These are phyloP conservation scores for Magnaporthales sp. DNA, from an alignment of 2,329 filamentous ascomycete species.

Conservation along the genomic window DNA sequence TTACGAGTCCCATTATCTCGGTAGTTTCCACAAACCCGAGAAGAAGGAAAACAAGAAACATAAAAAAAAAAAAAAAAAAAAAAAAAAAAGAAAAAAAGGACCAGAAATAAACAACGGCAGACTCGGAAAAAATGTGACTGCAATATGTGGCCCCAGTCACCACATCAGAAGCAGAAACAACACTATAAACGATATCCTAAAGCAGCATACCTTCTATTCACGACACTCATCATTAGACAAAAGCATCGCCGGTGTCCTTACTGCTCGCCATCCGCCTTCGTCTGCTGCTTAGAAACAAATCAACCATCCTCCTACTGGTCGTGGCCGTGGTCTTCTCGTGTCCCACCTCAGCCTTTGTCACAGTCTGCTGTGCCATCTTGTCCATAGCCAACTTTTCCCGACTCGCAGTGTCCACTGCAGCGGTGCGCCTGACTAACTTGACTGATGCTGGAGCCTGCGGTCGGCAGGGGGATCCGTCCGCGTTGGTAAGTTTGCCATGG, in stretches of 20 bases:
- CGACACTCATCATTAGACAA: constrained; percentile 16
- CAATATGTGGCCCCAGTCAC: neutral
- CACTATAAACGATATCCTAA: neutral
- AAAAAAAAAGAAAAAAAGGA: too few species aligned
- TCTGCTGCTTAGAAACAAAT: constrained; percentile 42
- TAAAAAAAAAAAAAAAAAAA: neutral
- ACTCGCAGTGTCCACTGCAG: neutral
- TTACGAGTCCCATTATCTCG: neutral
- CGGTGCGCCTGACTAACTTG: neutral
- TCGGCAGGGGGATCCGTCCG: constrained; percentile 2
- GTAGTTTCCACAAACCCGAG: neutral
- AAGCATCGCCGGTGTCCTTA: constrained; percentile 22
- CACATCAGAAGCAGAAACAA: neutral
- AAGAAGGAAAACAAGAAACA: neutral
- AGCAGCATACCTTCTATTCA: neutral
- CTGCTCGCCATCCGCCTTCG: constrained; percentile 30
- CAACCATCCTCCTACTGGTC: constrained; percentile 44
- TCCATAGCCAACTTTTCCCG: neutral
- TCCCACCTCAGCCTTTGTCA: constrained; percentile 12
- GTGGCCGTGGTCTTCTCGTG: constrained; percentile 20
- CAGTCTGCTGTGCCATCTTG: constrained; percentile 2
- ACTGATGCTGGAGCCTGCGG: neutral
- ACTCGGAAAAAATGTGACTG: neutral
- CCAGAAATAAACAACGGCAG: neutral
- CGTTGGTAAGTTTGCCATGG: constrained; percentile 1